Evolutionary conservation across 495 filamentous ascomycete genomes (phyloP).

Genomic region (Copromyces sp.): DNA sequence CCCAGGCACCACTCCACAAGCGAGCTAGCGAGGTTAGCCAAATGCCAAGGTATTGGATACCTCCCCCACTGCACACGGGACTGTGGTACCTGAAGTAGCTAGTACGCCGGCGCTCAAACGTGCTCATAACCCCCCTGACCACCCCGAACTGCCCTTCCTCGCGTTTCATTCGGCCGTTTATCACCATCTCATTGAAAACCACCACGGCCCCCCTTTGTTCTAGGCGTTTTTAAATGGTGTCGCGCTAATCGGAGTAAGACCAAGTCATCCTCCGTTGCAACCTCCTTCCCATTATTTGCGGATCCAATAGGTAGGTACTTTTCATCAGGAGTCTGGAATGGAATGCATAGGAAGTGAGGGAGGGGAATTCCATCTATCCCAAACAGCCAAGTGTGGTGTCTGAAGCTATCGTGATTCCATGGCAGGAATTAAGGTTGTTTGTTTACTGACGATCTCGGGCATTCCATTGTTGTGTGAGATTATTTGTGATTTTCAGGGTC

Average conservation of each 20-base stretch:
- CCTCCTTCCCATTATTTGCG: background rate
- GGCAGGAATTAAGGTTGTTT: background rate
- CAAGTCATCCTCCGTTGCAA: background rate
- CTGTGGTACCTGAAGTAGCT: background rate
- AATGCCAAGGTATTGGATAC: background rate
- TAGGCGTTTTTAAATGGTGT: background rate
- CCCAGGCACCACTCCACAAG: background rate
- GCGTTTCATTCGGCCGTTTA: background rate
- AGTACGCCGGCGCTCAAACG: background rate
- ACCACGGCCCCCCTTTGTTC: background rate
- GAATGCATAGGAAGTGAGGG: background rate
- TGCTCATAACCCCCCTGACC: background rate
- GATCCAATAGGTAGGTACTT: too few relatives aligned
- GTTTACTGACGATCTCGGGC: background rate
- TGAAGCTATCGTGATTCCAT: background rate
- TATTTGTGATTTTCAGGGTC: background rate
- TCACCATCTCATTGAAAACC: background rate
- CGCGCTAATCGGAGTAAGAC: background rate
- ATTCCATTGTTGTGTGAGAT: background rate
- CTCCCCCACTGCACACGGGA: background rate
- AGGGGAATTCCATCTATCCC: background rate
- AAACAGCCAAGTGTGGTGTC: background rate
- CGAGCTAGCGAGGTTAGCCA: background rate
- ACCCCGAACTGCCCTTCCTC: background rate
- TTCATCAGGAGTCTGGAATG: background rate